Conservation (phyloP, 1,284 basidiomycete genomes). For the Sporisorium exsertum region DNA sequence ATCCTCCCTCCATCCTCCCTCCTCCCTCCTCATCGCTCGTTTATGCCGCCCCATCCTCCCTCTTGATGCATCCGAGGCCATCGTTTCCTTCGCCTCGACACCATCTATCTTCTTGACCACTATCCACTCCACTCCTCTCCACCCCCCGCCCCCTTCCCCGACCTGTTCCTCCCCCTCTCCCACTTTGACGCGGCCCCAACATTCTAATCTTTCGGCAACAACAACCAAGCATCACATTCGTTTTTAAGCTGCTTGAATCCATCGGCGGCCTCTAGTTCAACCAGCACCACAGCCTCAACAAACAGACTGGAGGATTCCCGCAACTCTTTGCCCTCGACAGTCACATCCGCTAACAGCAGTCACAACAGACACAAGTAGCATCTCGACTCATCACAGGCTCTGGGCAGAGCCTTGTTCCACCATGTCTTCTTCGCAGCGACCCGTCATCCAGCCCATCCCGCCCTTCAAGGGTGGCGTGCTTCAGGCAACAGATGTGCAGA, state of each 20-base stretch:
- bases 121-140: constrained; percentile 27
- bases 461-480: constrained; percentile 51
- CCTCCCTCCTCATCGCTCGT: constrained; percentile 3
- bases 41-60: background rate
- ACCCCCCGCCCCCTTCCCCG: constrained; percentile 10
- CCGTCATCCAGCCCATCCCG: constrained; percentile 47
- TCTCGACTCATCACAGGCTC: constrained; percentile 10
- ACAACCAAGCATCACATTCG: constrained; percentile 14
- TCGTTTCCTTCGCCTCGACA: background rate
- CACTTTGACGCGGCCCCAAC: background rate
- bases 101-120: constrained; percentile 24
- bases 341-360: background rate
- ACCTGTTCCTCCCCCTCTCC: background rate
- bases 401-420: constrained; percentile 18
- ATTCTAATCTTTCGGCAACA: background rate
- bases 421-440: constrained; percentile 45
- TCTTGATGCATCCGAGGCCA: background rate
- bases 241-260: background rate
- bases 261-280: background rate
- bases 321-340: too few species aligned
- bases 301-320: background rate
- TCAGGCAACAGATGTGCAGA: constrained; percentile 43
- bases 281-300: too few species aligned
- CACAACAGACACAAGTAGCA: too few species aligned
- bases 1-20: background rate